phyloP scores from a whole-genome alignment of 192 early-diverging fungal genomes.

The Backusella psychrophila region DNA sequence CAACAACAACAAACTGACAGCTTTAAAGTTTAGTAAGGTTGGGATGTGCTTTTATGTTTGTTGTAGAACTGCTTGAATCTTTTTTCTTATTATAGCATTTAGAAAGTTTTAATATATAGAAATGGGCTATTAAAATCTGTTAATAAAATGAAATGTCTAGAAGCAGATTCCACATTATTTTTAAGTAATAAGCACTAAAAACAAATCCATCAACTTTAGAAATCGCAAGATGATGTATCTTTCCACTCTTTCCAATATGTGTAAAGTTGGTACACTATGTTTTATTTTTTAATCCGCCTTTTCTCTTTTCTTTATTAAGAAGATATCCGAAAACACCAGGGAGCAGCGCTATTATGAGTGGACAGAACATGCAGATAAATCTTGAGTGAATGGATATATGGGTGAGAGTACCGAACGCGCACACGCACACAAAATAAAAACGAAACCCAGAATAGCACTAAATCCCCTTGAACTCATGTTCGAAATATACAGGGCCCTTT shows the following conservation, averaged over 20 bases:
- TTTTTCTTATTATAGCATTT: background rate
- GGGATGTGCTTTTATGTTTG: background rate
- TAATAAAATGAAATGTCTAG: background rate
- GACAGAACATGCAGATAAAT: background rate
- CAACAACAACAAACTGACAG: background rate
- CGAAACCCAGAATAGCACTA: background rate
- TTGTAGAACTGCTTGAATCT: background rate
- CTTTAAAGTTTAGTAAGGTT: background rate
- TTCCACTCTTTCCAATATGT: background rate
- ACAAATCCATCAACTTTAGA: background rate
- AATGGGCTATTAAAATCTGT: background rate
- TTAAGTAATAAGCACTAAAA: background rate
- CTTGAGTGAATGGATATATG: background rate
- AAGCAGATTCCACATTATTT: background rate
- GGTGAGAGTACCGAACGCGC: background rate
- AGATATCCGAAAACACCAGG: background rate
- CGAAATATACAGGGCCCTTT: background rate
- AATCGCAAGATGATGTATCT: background rate
- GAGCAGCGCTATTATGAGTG: background rate
- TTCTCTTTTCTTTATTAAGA: background rate
- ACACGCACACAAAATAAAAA: background rate
- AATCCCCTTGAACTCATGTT: background rate
- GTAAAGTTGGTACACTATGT: background rate
- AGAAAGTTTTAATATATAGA: background rate
- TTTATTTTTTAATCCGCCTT: background rate